phyloP scores from a whole-genome alignment of 192 early-diverging fungal species.

The Coemansia reversa region DNA sequence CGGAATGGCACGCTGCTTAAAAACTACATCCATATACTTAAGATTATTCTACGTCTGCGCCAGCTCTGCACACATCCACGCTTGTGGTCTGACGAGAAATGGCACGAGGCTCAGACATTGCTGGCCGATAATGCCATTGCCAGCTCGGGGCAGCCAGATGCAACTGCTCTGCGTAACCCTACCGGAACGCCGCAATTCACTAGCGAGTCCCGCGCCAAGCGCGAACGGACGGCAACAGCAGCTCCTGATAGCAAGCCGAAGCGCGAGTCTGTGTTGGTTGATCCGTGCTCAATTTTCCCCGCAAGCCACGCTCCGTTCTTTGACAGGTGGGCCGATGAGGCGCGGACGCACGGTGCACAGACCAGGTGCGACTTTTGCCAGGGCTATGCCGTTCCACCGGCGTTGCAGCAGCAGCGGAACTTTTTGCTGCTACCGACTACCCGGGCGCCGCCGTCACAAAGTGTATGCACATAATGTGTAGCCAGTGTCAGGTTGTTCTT shows the following conservation, averaged over 20 bases:
- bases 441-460: slow-evolving; percentile 42
- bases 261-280: background rate
- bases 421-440: slow-evolving; percentile 20
- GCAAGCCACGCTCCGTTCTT: slow-evolving; percentile 6
- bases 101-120: slow-evolving; percentile 45
- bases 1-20: slow-evolving; percentile 60
- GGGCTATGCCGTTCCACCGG: slow-evolving; percentile 21
- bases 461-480: slow-evolving; percentile 43
- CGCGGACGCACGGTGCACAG: slow-evolving; percentile 7
- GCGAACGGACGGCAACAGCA: background rate
- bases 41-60: slow-evolving; percentile 59
- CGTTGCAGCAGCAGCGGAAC: background rate
- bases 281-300: background rate
- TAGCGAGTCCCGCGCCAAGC: background rate
- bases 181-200: background rate
- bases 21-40: slow-evolving; percentile 67
- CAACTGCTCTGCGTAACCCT: background rate
- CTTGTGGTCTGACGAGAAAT: slow-evolving; percentile 50
- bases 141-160: background rate
- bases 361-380: slow-evolving; percentile 40
- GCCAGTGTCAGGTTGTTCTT: slow-evolving; percentile 33
- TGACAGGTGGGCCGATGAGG: slow-evolving; percentile 22
- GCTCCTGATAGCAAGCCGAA: slow-evolving; percentile 6
- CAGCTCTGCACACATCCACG: slow-evolving; percentile 70
- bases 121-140: slow-evolving; percentile 24